phyloP scores from a whole-genome alignment of 192 early-diverging fungal genomes.

The Backusella tarrabulga region DNA sequence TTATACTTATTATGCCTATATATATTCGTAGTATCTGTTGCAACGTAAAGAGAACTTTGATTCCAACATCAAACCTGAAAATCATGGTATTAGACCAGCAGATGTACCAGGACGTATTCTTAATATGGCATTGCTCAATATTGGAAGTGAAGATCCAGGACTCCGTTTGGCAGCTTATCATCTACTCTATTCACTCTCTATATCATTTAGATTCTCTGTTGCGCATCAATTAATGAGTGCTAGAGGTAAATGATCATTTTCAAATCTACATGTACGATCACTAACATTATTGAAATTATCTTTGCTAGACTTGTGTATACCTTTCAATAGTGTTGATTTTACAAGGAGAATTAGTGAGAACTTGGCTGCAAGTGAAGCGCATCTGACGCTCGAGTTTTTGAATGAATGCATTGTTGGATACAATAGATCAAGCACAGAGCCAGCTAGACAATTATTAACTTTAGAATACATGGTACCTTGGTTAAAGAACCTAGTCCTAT shows the following conservation, averaged over 20 bases:
- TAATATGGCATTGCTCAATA: conserved; percentile 87
- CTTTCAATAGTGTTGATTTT: conserved; percentile 79
- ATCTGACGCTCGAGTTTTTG: conserved; percentile 87
- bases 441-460: conserved; percentile 69
- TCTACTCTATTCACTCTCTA: conserved; percentile 78
- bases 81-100: conserved; percentile 60
- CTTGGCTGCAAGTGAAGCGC: conserved; percentile 66
- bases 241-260: conserved; percentile 35
- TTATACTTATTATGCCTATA: background rate
- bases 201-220: conserved; percentile 78
- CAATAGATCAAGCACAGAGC: conserved; percentile 56
- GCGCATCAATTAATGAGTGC: conserved; percentile 71
- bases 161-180: conserved; percentile 86
- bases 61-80: background rate
- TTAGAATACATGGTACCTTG: conserved; percentile 89
- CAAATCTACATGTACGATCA: background rate
- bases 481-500: conserved; percentile 72
- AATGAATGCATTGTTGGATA: conserved; percentile 80
- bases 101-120: conserved; percentile 90
- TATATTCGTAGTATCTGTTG: background rate
- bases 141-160: conserved; percentile 72
- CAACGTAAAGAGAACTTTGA: conserved; percentile 9
- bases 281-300: conserved; percentile 26
- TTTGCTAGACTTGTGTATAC: conserved; percentile 74
- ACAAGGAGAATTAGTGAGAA: conserved; percentile 72